Base-by-base conservation (phyloP, 2,329 filamentous ascomycete species). In the Trichoderma endophyticum region DNA sequence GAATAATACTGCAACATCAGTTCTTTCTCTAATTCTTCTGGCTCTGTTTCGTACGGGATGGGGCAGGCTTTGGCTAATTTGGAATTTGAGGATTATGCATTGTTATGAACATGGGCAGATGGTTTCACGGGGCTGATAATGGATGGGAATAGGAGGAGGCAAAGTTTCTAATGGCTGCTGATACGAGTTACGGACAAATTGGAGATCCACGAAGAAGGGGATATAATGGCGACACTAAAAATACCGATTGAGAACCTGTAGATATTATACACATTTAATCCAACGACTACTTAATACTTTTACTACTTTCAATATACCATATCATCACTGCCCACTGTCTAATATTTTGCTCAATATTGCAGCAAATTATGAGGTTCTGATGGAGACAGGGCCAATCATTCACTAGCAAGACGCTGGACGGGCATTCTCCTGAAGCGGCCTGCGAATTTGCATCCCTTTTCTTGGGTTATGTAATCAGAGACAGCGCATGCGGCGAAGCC, bases 231-330 rank as follows among this genome's bases (percentile, higher is more conserved):
- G 39, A 60, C 30, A 21, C 15, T 54, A 36, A 61, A 28, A 36
- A 6, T 24, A 26, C 30, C 57, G 28, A 51, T 14, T 21, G 26
- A 39, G 39, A 14, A 28, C 21, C 51, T 62, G 39, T 54, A 51
- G 54, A 39, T 59, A 56, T 12, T 62, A 70, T n/a, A 54, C n/a
- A 43, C 30, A 54, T 70, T 62, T 70, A 62, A 70, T 70, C 24
- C 39, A n/a, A 67, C 8, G 64, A 67, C 21, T 67, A 57, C 34
- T 39, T 56, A 57, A 56, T 39, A 34, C 24, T 28, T 39, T 51
- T 28, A 51, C 26, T 28, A 28, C 11, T n/a, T 34, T 56, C 5
- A 54, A 34, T 14, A 61, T 36, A 15, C 8, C 5, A 61, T n/a
- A 24, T 18, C 9, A 15, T 4, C 21, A 15, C 21, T 9, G 18